Conservation (phyloP, 805 yeast genomes). For the Zygosaccharomyces lentus region DNA sequence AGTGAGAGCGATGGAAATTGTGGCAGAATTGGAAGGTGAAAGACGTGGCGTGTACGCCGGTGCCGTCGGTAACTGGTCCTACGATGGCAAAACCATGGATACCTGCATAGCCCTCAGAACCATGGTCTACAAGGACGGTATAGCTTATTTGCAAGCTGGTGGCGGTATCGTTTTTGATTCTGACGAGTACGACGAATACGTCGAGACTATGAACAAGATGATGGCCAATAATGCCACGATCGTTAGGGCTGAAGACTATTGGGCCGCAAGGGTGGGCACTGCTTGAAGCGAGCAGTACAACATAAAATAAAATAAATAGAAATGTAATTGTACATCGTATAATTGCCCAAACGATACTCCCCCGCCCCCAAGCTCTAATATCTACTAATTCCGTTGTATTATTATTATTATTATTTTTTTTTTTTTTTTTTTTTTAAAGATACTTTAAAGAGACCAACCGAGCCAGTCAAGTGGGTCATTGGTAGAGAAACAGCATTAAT, state of each 20-base stretch:
- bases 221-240: conserved; percentile 86
- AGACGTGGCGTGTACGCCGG: conserved; percentile 98
- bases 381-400: background rate
- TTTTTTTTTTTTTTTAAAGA: background rate
- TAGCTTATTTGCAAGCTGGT: conserved; percentile 95
- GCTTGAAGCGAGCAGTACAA: background rate
- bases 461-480: background rate
- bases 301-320: background rate
- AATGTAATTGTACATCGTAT: background rate
- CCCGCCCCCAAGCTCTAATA: no score
- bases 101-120: conserved; percentile 97
- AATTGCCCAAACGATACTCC: background rate
- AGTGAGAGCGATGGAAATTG: conserved; percentile 92
- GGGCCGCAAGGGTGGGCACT: conserved; percentile 48
- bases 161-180: conserved; percentile 97
- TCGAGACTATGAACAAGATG: conserved; percentile 97
- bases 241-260: conserved; percentile 82
- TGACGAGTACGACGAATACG: conserved; percentile 90
- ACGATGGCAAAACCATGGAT: conserved; percentile 91
- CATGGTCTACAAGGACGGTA: conserved; percentile 88
- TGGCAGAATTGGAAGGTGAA: conserved; percentile 83
- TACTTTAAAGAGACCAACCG: background rate
- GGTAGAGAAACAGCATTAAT: background rate
- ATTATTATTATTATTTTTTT: background rate
- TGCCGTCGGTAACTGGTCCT: conserved; percentile 98